phyloP scores from a whole-genome alignment of 1,284 basidiomycete species.

The Irpex sp. region DNA sequence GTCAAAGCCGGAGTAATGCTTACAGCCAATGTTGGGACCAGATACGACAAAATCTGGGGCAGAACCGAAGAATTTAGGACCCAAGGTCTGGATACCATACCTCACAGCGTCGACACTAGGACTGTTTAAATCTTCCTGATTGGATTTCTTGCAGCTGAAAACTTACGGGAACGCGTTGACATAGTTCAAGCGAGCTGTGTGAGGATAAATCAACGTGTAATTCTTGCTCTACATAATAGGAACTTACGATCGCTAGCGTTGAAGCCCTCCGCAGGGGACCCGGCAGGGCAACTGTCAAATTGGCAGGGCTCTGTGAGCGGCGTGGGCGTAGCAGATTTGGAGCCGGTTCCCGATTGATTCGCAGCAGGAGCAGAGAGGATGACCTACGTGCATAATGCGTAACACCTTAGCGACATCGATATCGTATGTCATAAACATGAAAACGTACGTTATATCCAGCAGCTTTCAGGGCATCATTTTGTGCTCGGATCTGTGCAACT shows the following conservation, averaged over 20 bases:
- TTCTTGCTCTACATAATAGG: background rate
- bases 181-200: constrained; percentile 31
- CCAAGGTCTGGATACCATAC: constrained; percentile 45
- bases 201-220: background rate
- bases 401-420: background rate
- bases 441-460: constrained; percentile 32
- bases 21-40: constrained; percentile 47
- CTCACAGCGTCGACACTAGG: constrained; percentile 39
- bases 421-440: background rate
- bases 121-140: background rate
- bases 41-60: constrained; percentile 47
- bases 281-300: constrained; percentile 37
- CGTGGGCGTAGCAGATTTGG: constrained; percentile 23
- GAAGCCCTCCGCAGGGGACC: constrained; percentile 40
- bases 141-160: constrained; percentile 25
- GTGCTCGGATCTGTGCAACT: constrained; percentile 37
- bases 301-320: constrained; percentile 33
- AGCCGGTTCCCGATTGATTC: constrained; percentile 40
- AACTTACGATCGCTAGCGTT: constrained; percentile 37
- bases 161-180: constrained; percentile 28
- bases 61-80: constrained; percentile 40
- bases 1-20: background rate
- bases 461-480: constrained; percentile 30
- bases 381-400: constrained; percentile 23
- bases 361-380: constrained; percentile 38